Base-by-base conservation (phyloP, 441 rosid species). In the Eruca vesicaria region DNA sequence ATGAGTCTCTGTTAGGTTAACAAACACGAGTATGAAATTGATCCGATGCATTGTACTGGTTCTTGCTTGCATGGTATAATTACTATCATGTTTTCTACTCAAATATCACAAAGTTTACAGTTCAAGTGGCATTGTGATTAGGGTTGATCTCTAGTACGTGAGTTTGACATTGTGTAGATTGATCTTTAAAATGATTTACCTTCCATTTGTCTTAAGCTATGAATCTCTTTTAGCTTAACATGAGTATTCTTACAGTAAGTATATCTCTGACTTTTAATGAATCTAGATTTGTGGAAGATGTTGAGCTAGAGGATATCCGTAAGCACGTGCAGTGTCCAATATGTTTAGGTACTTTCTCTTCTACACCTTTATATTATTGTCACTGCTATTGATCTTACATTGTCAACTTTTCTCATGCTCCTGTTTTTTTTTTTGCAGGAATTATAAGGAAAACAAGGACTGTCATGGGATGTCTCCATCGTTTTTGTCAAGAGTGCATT, bases 401-500 rank as follows among this genome's bases (percentile, higher is more conserved):
- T 32, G 31, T 52, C 41, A 74, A 21, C 20, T 59, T 68, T 28
- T 15, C 29, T 23, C 52, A 63, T 56, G 35, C 15, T 55, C 7
- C 9, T 69, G 12, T 58, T 66, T 59, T 21, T 48, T 60, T 60
- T 33, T 45, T 53, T 36, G 18, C 82, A 95, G 99, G 98, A 69
- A 93, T 95, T 83, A 93, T 96, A 78, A 90, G 79, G 94, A 96
- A 93, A 82, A 96, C 99, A 69, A 79, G 98, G 76, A 91, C 99
- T 68, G 97, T 93, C 61, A 96, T 96, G 98, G 97, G 85, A 77
- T 96, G 98, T 78, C 90, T 96, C 68, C 99, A 96, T 77, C 92
- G 99, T 10, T 96, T 96, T 82, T 96, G 98, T 76, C 82, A 92
- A 84, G 98, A 88, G 79, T 96, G 99, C 87, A 96, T 96, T 71